These are phyloP conservation scores for Aspergillus fumigatus DNA, from an alignment of 2,329 filamentous ascomycete genomes.

Conservation along the genomic window DNA sequence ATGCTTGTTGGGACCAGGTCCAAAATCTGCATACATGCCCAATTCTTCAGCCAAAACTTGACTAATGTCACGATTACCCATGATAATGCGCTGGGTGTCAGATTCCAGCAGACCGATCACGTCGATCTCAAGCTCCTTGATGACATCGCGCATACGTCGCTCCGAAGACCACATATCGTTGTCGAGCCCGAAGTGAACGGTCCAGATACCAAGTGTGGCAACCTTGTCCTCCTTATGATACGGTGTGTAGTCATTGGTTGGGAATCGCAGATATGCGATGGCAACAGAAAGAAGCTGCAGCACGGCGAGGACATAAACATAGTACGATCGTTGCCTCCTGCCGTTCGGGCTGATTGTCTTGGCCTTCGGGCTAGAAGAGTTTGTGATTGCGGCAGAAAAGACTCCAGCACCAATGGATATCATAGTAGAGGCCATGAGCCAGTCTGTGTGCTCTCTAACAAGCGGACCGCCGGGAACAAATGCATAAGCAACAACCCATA, in stretches of 20 bases:
- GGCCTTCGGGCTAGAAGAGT: conserved; percentile 45
- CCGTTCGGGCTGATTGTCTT: conserved; percentile 35
- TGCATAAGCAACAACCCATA: conserved; percentile 97
- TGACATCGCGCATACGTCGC: conserved; percentile 82
- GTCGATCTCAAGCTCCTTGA: conserved; percentile 94
- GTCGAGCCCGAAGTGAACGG: conserved; percentile 94
- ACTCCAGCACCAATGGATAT: conserved; percentile 77
- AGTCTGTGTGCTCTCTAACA: conserved; percentile 90
- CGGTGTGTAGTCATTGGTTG: conserved; percentile 82
- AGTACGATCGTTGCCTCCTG: conserved; percentile 59
- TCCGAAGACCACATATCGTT: conserved; percentile 99
- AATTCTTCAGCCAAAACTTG: conserved; percentile 94
- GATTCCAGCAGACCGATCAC: conserved; percentile 92
- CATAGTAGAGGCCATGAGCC: conserved; percentile 89
- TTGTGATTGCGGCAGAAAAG: conserved; percentile 59
- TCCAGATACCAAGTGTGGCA: conserved; percentile 96
- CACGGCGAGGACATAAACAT: conserved; percentile 65
- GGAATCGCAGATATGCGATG: conserved; percentile 85
- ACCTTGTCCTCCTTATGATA: conserved; percentile 85
- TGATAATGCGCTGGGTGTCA: conserved; percentile 95
- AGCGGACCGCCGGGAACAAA: conserved; percentile 93
- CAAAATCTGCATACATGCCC: conserved; percentile 98
- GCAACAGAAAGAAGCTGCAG: conserved; percentile 77
- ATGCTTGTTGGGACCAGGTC: conserved; percentile 96
- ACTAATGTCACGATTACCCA: conserved; percentile 96